phyloP scores from a whole-genome alignment of 805 yeast species.

The Ogataea siamensis region DNA sequence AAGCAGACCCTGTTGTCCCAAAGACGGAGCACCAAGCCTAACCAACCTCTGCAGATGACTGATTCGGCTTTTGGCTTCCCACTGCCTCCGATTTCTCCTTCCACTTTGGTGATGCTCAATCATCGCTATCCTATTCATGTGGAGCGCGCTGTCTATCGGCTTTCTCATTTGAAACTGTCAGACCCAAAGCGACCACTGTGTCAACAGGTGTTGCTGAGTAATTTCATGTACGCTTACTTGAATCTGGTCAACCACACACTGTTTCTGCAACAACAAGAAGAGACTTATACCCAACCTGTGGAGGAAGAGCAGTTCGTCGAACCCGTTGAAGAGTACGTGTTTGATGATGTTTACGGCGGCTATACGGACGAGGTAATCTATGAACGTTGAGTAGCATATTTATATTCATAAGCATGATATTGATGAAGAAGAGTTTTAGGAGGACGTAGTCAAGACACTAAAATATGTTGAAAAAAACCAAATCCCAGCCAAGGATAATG shows the following conservation, averaged over 20 bases:
- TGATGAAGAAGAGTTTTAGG: background rate
- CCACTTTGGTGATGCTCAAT: slow-evolving; percentile 78
- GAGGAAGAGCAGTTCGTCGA: slow-evolving; percentile 13
- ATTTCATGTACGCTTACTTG: slow-evolving; percentile 96
- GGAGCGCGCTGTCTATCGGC: slow-evolving; percentile 90
- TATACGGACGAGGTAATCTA: slow-evolving; percentile 12
- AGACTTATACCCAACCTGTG: slow-evolving; percentile 23
- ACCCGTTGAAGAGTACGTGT: slow-evolving; percentile 13
- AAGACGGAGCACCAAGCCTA: slow-evolving; percentile 41
- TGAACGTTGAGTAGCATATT: slow-evolving; percentile 10
- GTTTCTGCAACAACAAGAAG: slow-evolving; percentile 63
- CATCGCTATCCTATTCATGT: slow-evolving; percentile 91
- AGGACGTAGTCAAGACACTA: slow-evolving; percentile 14
- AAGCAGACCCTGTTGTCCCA: slow-evolving; percentile 29
- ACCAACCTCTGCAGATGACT: slow-evolving; percentile 57
- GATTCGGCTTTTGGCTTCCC: slow-evolving; percentile 90
- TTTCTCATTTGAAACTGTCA: slow-evolving; percentile 90
- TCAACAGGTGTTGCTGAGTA: slow-evolving; percentile 89
- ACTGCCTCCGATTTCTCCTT: slow-evolving; percentile 72
- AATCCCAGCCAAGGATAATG: slow-evolving; percentile 43
- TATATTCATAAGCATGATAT: slow-evolving; percentile 1
- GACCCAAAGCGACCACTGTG: slow-evolving; percentile 88
- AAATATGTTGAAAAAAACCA: slow-evolving; percentile 36
- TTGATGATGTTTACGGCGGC: slow-evolving; percentile 15
- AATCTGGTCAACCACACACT: slow-evolving; percentile 90